These are phyloP conservation scores for Penicillium paneum DNA, from an alignment of 2,329 filamentous ascomycete genomes.

Conservation along the genomic window DNA sequence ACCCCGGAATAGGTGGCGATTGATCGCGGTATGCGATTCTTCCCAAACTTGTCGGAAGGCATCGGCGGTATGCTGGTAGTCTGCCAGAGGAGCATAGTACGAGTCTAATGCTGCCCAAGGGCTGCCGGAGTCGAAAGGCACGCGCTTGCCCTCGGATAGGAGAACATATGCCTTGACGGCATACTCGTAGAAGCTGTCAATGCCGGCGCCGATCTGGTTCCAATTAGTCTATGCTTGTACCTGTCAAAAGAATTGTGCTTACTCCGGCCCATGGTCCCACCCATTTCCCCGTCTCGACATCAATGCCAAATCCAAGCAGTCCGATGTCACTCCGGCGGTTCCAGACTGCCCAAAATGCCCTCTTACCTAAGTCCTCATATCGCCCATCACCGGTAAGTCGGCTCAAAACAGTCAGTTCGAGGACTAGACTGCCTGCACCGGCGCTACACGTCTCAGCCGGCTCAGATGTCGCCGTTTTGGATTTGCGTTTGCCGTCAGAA, in stretches of 20 bases:
- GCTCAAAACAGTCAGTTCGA: slow-evolving; percentile 90
- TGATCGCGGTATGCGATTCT: slow-evolving; percentile 80
- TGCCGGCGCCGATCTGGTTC: slow-evolving; percentile 75
- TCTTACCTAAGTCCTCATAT: slow-evolving; percentile 87
- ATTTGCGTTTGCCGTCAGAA: slow-evolving; percentile 12
- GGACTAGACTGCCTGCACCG: slow-evolving; percentile 88
- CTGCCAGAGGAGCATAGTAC: slow-evolving; percentile 62
- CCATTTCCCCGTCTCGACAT: slow-evolving; percentile 88
- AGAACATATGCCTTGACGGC: slow-evolving; percentile 91
- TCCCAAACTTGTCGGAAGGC: slow-evolving; percentile 81
- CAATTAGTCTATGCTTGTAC: slow-evolving; percentile 7
- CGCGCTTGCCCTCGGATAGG: slow-evolving; percentile 66
- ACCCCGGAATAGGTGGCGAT: slow-evolving; percentile 82
- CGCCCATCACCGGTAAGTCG: slow-evolving; percentile 78
- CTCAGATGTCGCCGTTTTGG: slow-evolving; percentile 49
- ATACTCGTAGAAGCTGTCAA: slow-evolving; percentile 99
- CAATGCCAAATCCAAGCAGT: slow-evolving; percentile 85
- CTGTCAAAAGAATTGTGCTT: slow-evolving; percentile 12
- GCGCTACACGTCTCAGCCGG: slow-evolving; percentile 96
- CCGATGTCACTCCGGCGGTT: slow-evolving; percentile 77
- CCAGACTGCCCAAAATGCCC: slow-evolving; percentile 98
- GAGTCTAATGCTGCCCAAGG: slow-evolving; percentile 55
- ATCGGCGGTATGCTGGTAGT: slow-evolving; percentile 68
- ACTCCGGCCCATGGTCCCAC: slow-evolving; percentile 78
- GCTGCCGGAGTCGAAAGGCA: slow-evolving; percentile 36